These are phyloP conservation scores for Dentipellis sp. DNA, from an alignment of 768 basidiomycete genomes.

Conservation along the genomic window DNA sequence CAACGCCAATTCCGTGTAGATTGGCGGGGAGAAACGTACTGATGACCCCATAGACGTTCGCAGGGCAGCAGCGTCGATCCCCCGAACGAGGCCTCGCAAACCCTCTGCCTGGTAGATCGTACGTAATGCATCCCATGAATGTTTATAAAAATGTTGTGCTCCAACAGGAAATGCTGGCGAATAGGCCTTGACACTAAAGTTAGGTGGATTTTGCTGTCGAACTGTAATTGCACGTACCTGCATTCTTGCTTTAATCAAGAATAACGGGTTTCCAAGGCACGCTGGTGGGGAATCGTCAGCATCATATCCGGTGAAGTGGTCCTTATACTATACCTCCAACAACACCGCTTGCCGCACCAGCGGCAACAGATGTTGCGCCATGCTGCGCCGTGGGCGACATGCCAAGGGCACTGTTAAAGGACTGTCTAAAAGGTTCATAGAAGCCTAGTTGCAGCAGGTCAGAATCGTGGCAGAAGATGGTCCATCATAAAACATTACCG, in stretches of 20 bases:
- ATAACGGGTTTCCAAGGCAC: constrained; percentile 79
- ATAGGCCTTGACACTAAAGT: constrained; percentile 53
- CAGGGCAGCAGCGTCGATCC: constrained; percentile 88
- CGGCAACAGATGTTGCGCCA: constrained; percentile 67
- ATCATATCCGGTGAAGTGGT: neutral
- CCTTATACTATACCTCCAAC: constrained; percentile 59
- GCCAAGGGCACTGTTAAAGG: constrained; percentile 63
- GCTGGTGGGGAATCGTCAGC: constrained; percentile 29
- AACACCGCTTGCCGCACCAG: constrained; percentile 85
- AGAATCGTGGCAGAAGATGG: neutral
- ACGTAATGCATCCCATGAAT: constrained; percentile 67
- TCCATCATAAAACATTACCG: constrained; percentile 31
- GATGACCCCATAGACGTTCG: constrained; percentile 94
- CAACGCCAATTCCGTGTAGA: neutral
- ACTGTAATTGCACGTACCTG: constrained; percentile 41
- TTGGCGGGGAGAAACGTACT: constrained; percentile 25
- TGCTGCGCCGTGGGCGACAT: constrained; percentile 53
- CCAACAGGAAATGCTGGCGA: constrained; percentile 93
- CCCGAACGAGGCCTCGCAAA: constrained; percentile 72
- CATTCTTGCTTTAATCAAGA: constrained; percentile 96
- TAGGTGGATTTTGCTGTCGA: neutral
- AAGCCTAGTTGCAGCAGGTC: constrained; percentile 50
- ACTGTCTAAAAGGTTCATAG: constrained; percentile 83
- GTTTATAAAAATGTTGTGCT: constrained; percentile 87
- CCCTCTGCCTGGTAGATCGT: constrained; percentile 77